Conservation (phyloP, 2,329 filamentous ascomycete genomes). For the Penicillium sp. region DNA sequence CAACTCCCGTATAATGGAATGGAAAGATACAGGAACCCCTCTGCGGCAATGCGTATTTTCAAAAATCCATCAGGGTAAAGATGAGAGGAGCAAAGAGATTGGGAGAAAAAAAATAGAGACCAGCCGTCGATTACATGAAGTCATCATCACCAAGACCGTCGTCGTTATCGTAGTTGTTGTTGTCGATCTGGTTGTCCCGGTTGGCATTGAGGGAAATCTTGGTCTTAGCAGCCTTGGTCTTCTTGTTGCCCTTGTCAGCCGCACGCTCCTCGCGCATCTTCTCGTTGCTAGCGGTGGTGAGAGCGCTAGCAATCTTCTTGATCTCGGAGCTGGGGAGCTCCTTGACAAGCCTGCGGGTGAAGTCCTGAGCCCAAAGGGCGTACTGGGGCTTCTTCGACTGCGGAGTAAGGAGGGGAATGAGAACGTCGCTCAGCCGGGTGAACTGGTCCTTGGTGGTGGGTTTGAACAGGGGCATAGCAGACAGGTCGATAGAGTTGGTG, state of each 20-base stretch:
- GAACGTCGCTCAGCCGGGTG: constrained; percentile 69
- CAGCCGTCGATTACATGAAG: constrained; percentile 44
- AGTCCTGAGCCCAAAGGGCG: constrained; percentile 83
- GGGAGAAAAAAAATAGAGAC: constrained; percentile 7
- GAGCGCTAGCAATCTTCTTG: constrained; percentile 85
- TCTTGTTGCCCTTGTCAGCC: constrained; percentile 91
- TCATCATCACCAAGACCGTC: constrained; percentile 72
- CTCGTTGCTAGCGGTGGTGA: constrained; percentile 93
- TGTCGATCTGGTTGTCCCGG: constrained; percentile 64
- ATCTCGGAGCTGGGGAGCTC: constrained; percentile 90
- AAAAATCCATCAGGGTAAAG: constrained; percentile 3
- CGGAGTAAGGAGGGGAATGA: constrained; percentile 72
- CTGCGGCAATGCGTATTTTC: constrained; percentile 11
- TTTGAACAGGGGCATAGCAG: constrained; percentile 79
- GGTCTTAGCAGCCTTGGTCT: constrained; percentile 92
- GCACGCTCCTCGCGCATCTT: constrained; percentile 99
- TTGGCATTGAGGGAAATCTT: constrained; percentile 75
- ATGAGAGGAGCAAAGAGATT: constrained; percentile 13
- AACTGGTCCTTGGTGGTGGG: constrained; percentile 86
- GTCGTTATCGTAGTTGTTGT: constrained; percentile 75
- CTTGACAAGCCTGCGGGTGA: constrained; percentile 80
- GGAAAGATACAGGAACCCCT: neutral
- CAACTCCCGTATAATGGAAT: neutral
- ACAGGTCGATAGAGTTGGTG: constrained; percentile 75
- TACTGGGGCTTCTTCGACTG: constrained; percentile 90